A percentile compares a stretch with the other conserved stretches of the same genome.
phyloP scores from a whole-genome alignment of 164 flowering plant genomes.

The Annona cherimola region DNA sequence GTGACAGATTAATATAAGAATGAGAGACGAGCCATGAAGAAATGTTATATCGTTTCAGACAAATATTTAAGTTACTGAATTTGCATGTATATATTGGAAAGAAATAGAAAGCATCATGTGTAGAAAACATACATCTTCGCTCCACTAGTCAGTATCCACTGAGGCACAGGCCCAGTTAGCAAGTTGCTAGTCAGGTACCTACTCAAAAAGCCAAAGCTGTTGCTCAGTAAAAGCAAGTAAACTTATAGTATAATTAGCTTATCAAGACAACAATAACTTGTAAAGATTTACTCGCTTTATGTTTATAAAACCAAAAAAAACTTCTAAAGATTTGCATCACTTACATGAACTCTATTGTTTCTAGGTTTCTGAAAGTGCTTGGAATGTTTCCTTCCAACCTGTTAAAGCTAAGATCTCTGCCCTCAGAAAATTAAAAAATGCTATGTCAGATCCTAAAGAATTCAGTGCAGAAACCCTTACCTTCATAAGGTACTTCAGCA shows the following conservation, averaged over 20 bases:
- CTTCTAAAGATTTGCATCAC: conserved; percentile 9
- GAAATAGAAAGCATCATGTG: neutral
- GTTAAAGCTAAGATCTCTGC: conserved; percentile 74
- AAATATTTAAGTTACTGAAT: neutral
- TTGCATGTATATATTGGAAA: neutral
- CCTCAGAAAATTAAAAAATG: neutral
- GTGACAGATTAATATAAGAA: neutral
- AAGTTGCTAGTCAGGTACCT: conserved; percentile 62
- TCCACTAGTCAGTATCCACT: conserved; percentile 41
- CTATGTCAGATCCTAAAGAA: neutral
- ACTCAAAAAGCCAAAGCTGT: conserved; percentile 6
- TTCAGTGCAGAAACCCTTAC: no score
- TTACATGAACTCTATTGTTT: conserved; percentile 31
- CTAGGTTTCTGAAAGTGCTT: conserved; percentile 8
- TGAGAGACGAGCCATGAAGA: neutral
- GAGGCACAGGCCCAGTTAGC: conserved; percentile 55
- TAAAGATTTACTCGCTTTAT: no score
- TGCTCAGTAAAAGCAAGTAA: neutral
- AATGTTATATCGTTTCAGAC: neutral
- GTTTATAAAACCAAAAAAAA: neutral
- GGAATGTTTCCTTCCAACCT: conserved; percentile 52
- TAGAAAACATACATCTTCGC: conserved; percentile 43
- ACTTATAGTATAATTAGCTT: neutral
- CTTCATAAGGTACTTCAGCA: neutral
- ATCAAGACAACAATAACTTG: no score